phyloP scores from a whole-genome alignment of 768 basidiomycete genomes.

The Candolleomyces aberdarensis region DNA sequence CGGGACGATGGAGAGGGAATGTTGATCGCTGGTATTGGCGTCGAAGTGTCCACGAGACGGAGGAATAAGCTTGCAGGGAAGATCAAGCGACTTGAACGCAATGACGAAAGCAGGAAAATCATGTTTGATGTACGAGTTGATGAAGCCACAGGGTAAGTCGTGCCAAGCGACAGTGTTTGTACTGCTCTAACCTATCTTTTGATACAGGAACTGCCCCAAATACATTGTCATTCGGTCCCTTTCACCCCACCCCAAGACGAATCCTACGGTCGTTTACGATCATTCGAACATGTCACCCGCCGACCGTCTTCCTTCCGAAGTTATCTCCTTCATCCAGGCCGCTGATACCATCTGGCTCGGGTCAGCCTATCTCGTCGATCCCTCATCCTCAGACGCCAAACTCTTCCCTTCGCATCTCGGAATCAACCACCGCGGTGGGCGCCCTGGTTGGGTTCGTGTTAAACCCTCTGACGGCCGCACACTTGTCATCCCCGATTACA shows the following conservation, averaged over 20 bases:
- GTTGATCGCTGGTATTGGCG: conserved; percentile 55
- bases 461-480: conserved; percentile 51
- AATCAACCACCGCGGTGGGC: conserved; percentile 63
- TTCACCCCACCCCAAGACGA: conserved; percentile 34
- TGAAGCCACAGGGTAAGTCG: conserved; percentile 54
- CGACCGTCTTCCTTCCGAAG: conserved; percentile 47
- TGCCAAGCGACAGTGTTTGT: neutral
- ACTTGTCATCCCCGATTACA: conserved; percentile 57
- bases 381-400: conserved; percentile 28
- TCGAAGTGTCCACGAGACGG: conserved; percentile 53
- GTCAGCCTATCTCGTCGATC: conserved; percentile 42
- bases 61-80: conserved; percentile 63
- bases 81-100: conserved; percentile 22
- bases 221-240: conserved; percentile 61
- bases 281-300: conserved; percentile 25
- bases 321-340: conserved; percentile 43
- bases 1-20: conserved; percentile 17
- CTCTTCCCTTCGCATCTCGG: conserved; percentile 56
- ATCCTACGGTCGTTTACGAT: conserved; percentile 36
- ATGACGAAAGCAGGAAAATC: conserved; percentile 16
- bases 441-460: conserved; percentile 62
- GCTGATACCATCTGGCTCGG: conserved; percentile 58
- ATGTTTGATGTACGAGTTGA: conserved; percentile 44
- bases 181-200: neutral
- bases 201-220: conserved; percentile 61